phyloP scores from a whole-genome alignment of 345 rosid genomes.

The Limnanthes douglasii region DNA sequence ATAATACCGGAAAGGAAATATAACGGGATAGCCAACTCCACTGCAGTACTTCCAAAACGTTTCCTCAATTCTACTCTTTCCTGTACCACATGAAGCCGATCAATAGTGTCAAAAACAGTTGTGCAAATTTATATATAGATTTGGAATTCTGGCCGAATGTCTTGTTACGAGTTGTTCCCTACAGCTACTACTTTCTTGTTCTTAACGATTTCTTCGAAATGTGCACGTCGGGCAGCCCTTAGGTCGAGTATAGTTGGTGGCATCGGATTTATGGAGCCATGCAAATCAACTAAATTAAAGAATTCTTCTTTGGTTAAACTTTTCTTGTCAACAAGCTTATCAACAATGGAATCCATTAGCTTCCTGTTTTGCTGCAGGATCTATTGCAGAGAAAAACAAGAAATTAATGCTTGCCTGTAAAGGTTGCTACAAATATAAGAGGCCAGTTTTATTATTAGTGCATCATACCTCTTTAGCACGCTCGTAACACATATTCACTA shows the following conservation, averaged over 20 bases:
- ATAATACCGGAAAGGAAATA: too few relatives aligned
- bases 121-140: too few relatives aligned
- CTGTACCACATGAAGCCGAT: too few relatives aligned
- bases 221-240: slow-evolving; percentile 38
- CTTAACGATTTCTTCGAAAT: slow-evolving; percentile 36
- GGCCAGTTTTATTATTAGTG: not conserved
- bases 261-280: slow-evolving; percentile 39
- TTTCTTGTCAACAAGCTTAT: slow-evolving; percentile 53
- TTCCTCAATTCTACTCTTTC: too few relatives aligned
- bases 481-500: slow-evolving; percentile 51
- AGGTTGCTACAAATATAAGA: not conserved
- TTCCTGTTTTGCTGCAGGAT: slow-evolving; percentile 37
- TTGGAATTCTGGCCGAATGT: too few relatives aligned
- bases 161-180: slow-evolving; percentile 10
- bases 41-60: too few relatives aligned
- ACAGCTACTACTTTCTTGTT: slow-evolving; percentile 12
- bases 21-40: too few relatives aligned
- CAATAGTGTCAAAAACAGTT: too few relatives aligned
- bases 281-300: slow-evolving; percentile 42
- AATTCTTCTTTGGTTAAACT: slow-evolving; percentile 68
- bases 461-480: slow-evolving; percentile 64
- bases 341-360: slow-evolving; percentile 63
- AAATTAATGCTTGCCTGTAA: slow-evolving; percentile 5
- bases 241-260: slow-evolving; percentile 58
- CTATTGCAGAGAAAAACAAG: slow-evolving; percentile 15